Base-by-base conservation (phyloP, 768 basidiomycete species). In the Pilatotrama ljubarskyi region DNA sequence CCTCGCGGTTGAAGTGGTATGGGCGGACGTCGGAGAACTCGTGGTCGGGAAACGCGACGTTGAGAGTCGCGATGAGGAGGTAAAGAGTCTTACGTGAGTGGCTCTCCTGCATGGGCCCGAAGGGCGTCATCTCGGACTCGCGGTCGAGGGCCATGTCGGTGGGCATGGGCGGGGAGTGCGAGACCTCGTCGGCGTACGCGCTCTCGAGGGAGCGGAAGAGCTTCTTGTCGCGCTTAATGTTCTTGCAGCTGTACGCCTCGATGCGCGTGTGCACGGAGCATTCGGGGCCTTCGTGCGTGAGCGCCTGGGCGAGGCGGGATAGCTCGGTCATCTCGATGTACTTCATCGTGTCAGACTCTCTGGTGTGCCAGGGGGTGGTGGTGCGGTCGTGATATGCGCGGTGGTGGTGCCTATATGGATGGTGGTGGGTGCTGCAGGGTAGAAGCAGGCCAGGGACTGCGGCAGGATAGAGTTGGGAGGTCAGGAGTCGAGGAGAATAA, bases 231-330 rank as follows among this genome's bases (percentile, higher is more conserved):
- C 91, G 89, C 67, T 93, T 91, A 75, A 97, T 90, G 75, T 95
- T 89, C 84, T 99, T 99, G 83, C 93, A 95, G 70, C 90, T 92
- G 80, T 98, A 99, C 0, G 93, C 95, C 75, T 98, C 96, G 74
- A 98, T 88, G 65, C 94, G 85, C 44, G 93, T 93, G 75, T 93
- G 87, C 7, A 96, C 93, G 5, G 87, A 83, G 73, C 92, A 93
- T 74, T 95, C 91, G 48, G 89, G 84, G 11, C 93, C 91, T 64
- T 93, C 89, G 73, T 92, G 90, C 5, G 88, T 87, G 48, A 95
- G 87, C 15, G 87, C 84, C 69, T 88, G 84, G 0, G 89, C 86
- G 58, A 97, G 84, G 54, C 82, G 82, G 13, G 87, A 84, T 3
- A 95, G 80, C 43, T 87, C 84, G n/a, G 91, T 90, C 51, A 82